Evolutionary conservation across 1,284 basidiomycete species (phyloP).

Genomic region (Laetiporus sulphureus): DNA sequence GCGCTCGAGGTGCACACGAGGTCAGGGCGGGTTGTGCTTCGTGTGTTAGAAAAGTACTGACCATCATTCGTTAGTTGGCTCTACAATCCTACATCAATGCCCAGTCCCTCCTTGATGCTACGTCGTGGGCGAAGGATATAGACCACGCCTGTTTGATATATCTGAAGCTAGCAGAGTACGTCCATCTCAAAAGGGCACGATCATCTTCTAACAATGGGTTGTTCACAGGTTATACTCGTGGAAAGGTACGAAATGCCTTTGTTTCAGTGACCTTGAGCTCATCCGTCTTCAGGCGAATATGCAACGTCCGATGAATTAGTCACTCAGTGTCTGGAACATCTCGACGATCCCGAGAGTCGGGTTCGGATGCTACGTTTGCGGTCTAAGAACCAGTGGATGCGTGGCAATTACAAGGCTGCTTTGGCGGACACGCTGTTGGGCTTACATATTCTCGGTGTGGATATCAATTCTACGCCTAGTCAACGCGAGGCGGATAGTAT

Average conservation of each 20-base stretch:
- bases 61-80: slow-evolving; percentile 37
- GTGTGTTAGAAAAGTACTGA: no score
- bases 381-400: slow-evolving; percentile 56
- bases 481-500: slow-evolving; percentile 47
- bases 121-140: slow-evolving; percentile 47
- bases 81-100: slow-evolving; percentile 55
- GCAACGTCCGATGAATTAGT: slow-evolving; percentile 44
- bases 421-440: slow-evolving; percentile 53
- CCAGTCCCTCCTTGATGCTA: slow-evolving; percentile 41
- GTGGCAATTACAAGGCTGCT: slow-evolving; percentile 48
- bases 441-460: slow-evolving; percentile 53
- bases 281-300: slow-evolving; percentile 38
- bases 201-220: neutral
- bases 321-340: slow-evolving; percentile 42
- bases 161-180: slow-evolving; percentile 55
- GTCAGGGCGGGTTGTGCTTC: slow-evolving; percentile 25
- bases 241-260: slow-evolving; percentile 40
- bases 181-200: slow-evolving; percentile 7
- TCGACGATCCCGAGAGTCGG: slow-evolving; percentile 44
- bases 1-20: slow-evolving; percentile 66
- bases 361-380: slow-evolving; percentile 51
- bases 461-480: slow-evolving; percentile 47
- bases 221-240: slow-evolving; percentile 47
- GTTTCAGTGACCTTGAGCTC: neutral
- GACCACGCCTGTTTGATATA: slow-evolving; percentile 43